Conservation (phyloP, 1,284 basidiomycete genomes). For the Trametes versicolor region DNA sequence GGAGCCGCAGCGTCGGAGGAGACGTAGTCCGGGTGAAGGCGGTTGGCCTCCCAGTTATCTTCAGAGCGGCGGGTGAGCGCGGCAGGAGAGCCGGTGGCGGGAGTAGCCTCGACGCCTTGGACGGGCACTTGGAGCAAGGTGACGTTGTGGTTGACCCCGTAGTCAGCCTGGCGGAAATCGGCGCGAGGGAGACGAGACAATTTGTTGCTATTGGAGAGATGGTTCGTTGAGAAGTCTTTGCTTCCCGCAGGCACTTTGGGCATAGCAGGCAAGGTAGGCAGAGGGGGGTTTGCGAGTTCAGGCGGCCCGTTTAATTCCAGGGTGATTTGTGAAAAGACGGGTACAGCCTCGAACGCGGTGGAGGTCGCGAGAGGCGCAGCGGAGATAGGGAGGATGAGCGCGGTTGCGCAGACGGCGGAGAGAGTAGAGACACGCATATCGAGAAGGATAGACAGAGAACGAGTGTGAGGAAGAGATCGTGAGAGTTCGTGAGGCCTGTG, state of each 20-base stretch:
- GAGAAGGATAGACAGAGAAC: conserved; percentile 21
- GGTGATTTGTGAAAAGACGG: conserved; percentile 24
- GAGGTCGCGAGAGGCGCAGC: conserved; percentile 34
- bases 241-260: neutral
- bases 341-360: conserved; percentile 22
- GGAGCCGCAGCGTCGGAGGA: conserved; percentile 9
- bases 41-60: conserved; percentile 15
- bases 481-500: conserved; percentile 31
- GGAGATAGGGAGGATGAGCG: conserved; percentile 21
- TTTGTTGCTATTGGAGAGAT: conserved; percentile 8
- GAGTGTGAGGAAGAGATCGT: conserved; percentile 29
- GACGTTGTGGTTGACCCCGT: conserved; percentile 29
- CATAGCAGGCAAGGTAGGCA: neutral
- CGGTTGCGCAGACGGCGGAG: conserved; percentile 24
- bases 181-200: conserved; percentile 16
- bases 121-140: conserved; percentile 23
- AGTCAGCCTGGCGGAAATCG: conserved; percentile 35
- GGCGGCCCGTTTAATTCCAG: conserved; percentile 26
- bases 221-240: neutral
- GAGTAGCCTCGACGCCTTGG: conserved; percentile 18
- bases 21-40: conserved; percentile 13
- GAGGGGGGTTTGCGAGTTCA: conserved; percentile 29
- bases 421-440: conserved; percentile 34
- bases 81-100: conserved; percentile 12
- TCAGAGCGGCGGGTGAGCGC: conserved; percentile 15